Evolutionary conservation across 352 stramenopile species (phyloP).

Genomic region (Phytophthora palmivora): DNA sequence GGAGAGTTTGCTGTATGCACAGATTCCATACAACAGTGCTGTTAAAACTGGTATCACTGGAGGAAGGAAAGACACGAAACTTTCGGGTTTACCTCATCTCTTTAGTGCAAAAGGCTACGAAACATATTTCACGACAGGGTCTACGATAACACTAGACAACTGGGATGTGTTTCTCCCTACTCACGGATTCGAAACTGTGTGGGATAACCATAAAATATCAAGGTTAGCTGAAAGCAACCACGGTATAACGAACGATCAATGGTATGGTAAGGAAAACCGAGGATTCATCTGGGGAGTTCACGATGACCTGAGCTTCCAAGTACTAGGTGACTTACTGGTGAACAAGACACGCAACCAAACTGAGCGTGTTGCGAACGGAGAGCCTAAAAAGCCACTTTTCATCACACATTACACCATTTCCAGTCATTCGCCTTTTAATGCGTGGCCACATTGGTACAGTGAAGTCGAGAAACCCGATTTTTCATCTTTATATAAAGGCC

Average conservation of each 20-base stretch:
- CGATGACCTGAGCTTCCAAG: slow-evolving; percentile 47
- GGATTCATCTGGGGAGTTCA: slow-evolving; percentile 46
- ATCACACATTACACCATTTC: slow-evolving; percentile 18
- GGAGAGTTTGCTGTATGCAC: neutral
- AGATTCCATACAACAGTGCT: neutral
- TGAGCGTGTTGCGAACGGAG: neutral
- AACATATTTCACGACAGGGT: slow-evolving; percentile 15
- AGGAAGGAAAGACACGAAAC: neutral
- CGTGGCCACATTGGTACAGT: slow-evolving; percentile 42
- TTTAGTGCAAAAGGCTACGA: neutral
- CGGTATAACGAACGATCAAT: slow-evolving; percentile 34
- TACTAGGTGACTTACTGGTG: slow-evolving; percentile 46
- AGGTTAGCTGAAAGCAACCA: slow-evolving; percentile 19
- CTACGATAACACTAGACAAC: slow-evolving; percentile 42
- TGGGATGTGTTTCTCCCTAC: slow-evolving; percentile 46
- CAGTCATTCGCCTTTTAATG: slow-evolving; percentile 48
- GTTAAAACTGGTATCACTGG: neutral
- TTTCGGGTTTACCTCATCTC: neutral
- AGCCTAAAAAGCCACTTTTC: slow-evolving; percentile 4
- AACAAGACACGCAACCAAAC: slow-evolving; percentile 36
- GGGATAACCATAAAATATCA: slow-evolving; percentile 36
- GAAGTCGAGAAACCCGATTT: slow-evolving; percentile 39
- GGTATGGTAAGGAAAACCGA: slow-evolving; percentile 15
- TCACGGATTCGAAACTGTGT: slow-evolving; percentile 50
- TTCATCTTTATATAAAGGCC: slow-evolving; percentile 28